Evolutionary conservation across 352 stramenopile genomes (phyloP).

Genomic region (Phytophthora fragariae): DNA sequence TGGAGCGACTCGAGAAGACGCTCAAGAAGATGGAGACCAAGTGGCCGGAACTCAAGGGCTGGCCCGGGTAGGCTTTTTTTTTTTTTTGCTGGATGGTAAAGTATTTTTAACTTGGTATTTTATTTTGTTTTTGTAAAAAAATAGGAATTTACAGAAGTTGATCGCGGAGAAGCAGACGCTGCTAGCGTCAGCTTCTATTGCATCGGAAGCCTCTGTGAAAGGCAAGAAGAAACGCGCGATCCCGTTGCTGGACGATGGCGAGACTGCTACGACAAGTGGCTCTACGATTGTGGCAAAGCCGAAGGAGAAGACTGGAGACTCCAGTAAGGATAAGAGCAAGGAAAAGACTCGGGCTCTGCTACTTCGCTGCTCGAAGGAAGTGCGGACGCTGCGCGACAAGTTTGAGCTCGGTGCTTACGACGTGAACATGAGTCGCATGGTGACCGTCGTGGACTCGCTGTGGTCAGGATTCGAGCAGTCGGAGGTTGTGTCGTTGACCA

Average conservation of each 20-base stretch:
- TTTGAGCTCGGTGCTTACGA: constrained; percentile 55
- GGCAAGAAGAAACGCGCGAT: constrained; percentile 45
- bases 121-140: background rate
- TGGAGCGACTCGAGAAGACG: constrained; percentile 11
- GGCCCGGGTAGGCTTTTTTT: constrained; percentile 25
- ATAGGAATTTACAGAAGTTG: constrained; percentile 29
- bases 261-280: constrained; percentile 4
- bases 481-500: constrained; percentile 43
- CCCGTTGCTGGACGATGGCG: constrained; percentile 24
- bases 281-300: background rate
- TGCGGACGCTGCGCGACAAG: constrained; percentile 47
- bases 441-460: constrained; percentile 57
- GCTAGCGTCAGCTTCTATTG: background rate
- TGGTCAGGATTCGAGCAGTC: constrained; percentile 44
- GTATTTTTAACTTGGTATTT: background rate
- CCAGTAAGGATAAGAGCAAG: constrained; percentile 16
- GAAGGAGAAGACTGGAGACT: background rate
- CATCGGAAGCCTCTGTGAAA: constrained; percentile 5
- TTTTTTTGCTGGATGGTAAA: background rate
- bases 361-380: constrained; percentile 35
- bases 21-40: constrained; percentile 33
- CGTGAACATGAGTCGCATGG: constrained; percentile 51
- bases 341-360: constrained; percentile 42
- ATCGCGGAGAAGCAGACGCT: constrained; percentile 11
- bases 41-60: constrained; percentile 29